A percentile compares a stretch with the other conserved stretches of the same genome.
These are phyloP conservation scores for Rhizophagus clarus DNA, from an alignment of 192 early-diverging fungal genomes.

Conservation along the genomic window DNA sequence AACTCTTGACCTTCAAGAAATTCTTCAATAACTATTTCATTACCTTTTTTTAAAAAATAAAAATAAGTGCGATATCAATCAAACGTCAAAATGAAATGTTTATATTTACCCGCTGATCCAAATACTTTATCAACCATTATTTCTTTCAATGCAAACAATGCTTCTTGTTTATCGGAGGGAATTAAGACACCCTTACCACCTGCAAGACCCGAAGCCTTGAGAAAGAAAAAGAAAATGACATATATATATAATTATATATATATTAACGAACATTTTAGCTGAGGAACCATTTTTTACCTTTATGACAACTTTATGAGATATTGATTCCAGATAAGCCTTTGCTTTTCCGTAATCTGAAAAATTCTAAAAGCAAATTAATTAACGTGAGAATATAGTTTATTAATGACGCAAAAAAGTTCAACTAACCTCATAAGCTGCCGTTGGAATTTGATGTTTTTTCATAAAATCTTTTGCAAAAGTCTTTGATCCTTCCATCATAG, in stretches of 20 bases:
- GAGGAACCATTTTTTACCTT: conserved; percentile 49
- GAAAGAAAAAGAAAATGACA: conserved; percentile 30
- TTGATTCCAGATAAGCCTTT: conserved; percentile 60
- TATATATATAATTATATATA: neutral
- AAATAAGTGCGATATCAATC: neutral
- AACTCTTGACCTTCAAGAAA: conserved; percentile 92
- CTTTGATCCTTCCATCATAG: conserved; percentile 96
- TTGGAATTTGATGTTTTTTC: conserved; percentile 94
- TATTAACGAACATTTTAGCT: neutral
- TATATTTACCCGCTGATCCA: conserved; percentile 71
- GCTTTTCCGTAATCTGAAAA: conserved; percentile 83
- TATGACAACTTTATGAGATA: conserved; percentile 76
- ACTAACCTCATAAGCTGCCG: conserved; percentile 79
- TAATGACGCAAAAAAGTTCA: neutral
- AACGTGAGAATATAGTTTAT: neutral
- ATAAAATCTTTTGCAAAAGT: conserved; percentile 99
- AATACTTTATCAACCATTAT: conserved; percentile 94
- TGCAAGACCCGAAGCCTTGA: conserved; percentile 90
- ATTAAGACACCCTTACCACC: conserved; percentile 98
- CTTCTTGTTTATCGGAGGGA: conserved; percentile 84
- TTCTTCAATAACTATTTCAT: conserved; percentile 97
- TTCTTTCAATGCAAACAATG: conserved; percentile 75
- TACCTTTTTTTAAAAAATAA: conserved; percentile 33
- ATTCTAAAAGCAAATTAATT: conserved; percentile 40
- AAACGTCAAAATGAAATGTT: neutral